Evolutionary conservation across 2,329 filamentous ascomycete genomes (phyloP).

Genomic region (Ceratocystiopsis sp.): DNA sequence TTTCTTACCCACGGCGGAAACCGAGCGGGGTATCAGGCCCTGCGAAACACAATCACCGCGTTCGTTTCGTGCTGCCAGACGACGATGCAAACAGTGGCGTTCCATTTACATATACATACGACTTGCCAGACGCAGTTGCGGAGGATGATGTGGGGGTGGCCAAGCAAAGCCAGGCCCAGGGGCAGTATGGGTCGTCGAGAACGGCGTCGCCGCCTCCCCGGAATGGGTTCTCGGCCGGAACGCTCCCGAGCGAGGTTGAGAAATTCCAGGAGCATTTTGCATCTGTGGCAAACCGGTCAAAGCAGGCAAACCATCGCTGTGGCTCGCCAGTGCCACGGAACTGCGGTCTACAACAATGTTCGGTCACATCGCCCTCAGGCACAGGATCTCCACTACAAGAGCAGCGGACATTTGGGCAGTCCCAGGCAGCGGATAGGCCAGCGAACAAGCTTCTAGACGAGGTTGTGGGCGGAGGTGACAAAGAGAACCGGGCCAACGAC

Average conservation of each 20-base stretch:
- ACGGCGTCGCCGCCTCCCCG: slow-evolving; percentile 28
- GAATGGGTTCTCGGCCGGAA: slow-evolving; percentile 12
- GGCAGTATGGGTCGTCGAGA: slow-evolving; percentile 1
- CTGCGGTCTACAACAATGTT: too few relatives aligned
- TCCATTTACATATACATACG: background rate
- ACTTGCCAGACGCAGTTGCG: background rate
- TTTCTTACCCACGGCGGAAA: slow-evolving; percentile 8
- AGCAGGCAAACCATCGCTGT: background rate
- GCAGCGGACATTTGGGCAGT: background rate
- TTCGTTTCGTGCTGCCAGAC: slow-evolving; percentile 17
- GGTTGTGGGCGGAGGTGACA: background rate
- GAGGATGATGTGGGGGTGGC: too few relatives aligned
- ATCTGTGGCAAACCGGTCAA: slow-evolving; percentile 4
- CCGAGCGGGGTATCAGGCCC: background rate
- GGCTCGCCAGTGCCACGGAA: background rate
- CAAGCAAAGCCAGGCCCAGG: too few relatives aligned
- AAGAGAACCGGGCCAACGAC: background rate
- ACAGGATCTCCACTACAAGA: background rate
- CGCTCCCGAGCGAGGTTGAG: slow-evolving; percentile 19
- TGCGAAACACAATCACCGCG: slow-evolving; percentile 10
- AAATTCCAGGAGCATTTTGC: slow-evolving; percentile 18
- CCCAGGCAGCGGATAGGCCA: background rate
- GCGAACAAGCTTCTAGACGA: background rate
- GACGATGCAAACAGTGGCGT: background rate
- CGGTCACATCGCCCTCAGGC: background rate